A percentile compares a stretch with the other conserved stretches of the same genome.
Evolutionary conservation across 2,329 filamentous ascomycete genomes (phyloP).

Genomic region (Elsinoe necatrix): DNA sequence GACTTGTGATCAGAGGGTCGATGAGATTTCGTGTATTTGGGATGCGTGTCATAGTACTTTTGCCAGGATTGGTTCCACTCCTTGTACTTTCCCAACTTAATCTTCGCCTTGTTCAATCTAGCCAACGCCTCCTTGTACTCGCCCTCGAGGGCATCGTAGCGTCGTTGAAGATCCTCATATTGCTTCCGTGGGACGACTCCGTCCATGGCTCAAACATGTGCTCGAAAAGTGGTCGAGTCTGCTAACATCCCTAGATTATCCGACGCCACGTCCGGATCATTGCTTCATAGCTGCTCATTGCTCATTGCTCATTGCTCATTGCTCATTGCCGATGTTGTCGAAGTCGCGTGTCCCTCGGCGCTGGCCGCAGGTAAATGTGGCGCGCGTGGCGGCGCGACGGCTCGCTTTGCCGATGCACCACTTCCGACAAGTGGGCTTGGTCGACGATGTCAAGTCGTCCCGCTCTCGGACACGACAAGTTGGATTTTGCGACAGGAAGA

Average conservation of each 20-base stretch:
- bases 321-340: too few relatives aligned
- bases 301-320: too few relatives aligned
- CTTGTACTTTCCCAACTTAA: conserved; percentile 10
- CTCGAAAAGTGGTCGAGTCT: too few relatives aligned
- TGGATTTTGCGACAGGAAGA: too few relatives aligned
- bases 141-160: conserved; percentile 13
- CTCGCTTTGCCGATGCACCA: too few relatives aligned
- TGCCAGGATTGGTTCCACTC: conserved; percentile 26
- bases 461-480: too few relatives aligned
- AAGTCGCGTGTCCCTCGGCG: not conserved
- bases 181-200: conserved; percentile 1
- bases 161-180: conserved; percentile 8
- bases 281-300: too few relatives aligned
- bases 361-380: not conserved
- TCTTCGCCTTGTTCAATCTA: conserved; percentile 14
- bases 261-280: too few relatives aligned
- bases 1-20: not conserved
- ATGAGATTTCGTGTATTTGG: conserved; percentile 20
- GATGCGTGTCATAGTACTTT: conserved; percentile 29
- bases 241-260: too few relatives aligned
- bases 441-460: too few relatives aligned
- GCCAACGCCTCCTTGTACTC: conserved; percentile 12
- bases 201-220: not conserved
- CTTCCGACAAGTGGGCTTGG: too few relatives aligned
- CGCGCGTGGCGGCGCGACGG: too few relatives aligned